Conservation (phyloP, 768 basidiomycete genomes). For the Hericium erinaceus region DNA sequence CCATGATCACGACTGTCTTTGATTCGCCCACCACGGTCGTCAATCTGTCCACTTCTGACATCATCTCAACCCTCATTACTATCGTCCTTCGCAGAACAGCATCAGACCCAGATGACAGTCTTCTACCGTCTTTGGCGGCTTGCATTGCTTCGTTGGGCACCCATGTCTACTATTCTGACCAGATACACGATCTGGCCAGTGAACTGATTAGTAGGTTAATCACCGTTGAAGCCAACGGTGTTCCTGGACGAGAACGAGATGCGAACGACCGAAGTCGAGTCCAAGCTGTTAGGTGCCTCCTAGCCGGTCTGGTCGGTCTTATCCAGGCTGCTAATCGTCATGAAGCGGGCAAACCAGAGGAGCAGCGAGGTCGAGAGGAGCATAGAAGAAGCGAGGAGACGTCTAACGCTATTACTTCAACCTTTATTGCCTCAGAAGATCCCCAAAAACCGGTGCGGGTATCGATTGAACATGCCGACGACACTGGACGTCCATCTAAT, state of each 20-base stretch:
- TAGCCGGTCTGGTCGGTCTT: constrained; percentile 63
- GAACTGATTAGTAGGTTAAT: constrained; percentile 73
- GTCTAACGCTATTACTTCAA: not conserved
- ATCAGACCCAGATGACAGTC: constrained; percentile 49
- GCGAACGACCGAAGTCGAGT: constrained; percentile 38
- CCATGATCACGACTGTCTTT: constrained; percentile 80
- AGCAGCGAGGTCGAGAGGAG: not conserved
- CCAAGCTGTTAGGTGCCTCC: constrained; percentile 59
- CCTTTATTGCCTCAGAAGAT: not conserved
- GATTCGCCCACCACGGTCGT: constrained; percentile 74
- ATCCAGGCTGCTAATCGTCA: constrained; percentile 50
- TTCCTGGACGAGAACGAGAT: constrained; percentile 31
- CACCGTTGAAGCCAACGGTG: constrained; percentile 57
- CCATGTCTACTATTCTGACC: constrained; percentile 93
- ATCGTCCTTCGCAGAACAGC: constrained; percentile 64
- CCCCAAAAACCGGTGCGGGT: constrained; percentile 2
- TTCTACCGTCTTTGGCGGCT: constrained; percentile 60
- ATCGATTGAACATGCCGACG: constrained; percentile 11
- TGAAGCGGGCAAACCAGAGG: constrained; percentile 18
- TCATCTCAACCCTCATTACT: constrained; percentile 68
- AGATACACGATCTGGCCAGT: constrained; percentile 85
- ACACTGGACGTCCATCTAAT: constrained; percentile 34
- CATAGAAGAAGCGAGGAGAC: constrained; percentile 9
- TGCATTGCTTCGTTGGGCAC: constrained; percentile 80
- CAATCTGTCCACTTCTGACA: constrained; percentile 86